Evolutionary conservation across 352 stramenopile genomes (phyloP), one percentile per base, ranked within the genome.

Genomic region (Globisporangium ultimum): DNA sequence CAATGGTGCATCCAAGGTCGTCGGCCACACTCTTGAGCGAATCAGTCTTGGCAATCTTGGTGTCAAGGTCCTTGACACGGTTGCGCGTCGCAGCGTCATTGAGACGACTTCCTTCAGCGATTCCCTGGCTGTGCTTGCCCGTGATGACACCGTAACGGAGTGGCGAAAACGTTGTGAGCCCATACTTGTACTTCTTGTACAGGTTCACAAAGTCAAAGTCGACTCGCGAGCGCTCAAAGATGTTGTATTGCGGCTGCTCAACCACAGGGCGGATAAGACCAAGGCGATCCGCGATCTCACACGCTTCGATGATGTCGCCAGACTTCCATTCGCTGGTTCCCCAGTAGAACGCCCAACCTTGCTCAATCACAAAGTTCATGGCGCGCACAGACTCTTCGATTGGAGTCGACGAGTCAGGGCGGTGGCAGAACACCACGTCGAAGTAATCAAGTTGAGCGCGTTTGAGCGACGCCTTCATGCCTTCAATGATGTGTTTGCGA

Each of bases 301-400:
- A 32, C 24, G 72, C 78, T 58, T 87, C 71, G 18, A 70, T 70
- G 32, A 81, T 74, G 66, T 86, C 60, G 38, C 71, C 46, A 3
- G 76, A 63, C 40, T 43, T 75, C 76, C 76, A 86, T 52, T 86
- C 76, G 50, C 63, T 77, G n/a, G 77, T 86, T 13, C 76, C 76
- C 77, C 77, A 69, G 24, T 32, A 32, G 24, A 32, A 32, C 24
- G 24, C 24, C 24, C 24, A 32, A 5, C 24, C 24, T 47, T 75
- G 60, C 24, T 74, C 57, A 55, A 76, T 76, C 18, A 81, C 32
- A 56, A 76, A 80, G 74, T 89, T 91, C 67, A 93, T 85, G 14
- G 74, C 71, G 3, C 66, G 65, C 22, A 32, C 24, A 5, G 24
- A 6, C 24, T 32, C 24, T 32, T 32, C 24, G 5, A 32, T 32